Conservation (phyloP, 1,284 basidiomycete species). For the Chalciporus sp. region DNA sequence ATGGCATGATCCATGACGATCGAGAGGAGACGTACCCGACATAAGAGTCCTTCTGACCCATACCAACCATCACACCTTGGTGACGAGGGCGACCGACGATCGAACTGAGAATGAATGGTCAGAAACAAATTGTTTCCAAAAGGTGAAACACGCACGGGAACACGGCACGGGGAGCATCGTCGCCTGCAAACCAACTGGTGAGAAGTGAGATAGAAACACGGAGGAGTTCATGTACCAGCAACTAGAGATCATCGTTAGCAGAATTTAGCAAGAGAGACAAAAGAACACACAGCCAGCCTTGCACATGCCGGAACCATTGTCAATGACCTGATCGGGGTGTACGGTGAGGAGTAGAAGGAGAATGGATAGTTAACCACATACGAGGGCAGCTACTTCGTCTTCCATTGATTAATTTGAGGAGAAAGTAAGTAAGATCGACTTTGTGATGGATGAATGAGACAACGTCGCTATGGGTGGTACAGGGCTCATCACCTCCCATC, state of each 20-base stretch:
- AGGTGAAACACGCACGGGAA: constrained; percentile 54
- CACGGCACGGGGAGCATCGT: constrained; percentile 78
- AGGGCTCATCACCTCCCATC: neutral
- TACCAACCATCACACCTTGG: constrained; percentile 86
- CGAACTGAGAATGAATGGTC: constrained; percentile 47
- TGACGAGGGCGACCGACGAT: constrained; percentile 88
- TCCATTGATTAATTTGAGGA: constrained; percentile 35
- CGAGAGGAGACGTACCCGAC: constrained; percentile 54
- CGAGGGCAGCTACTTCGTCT: constrained; percentile 50
- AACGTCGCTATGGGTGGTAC: neutral
- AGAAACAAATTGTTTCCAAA: constrained; percentile 8
- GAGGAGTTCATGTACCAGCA: constrained; percentile 21
- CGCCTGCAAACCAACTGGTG: constrained; percentile 45
- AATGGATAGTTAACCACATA: constrained; percentile 20
- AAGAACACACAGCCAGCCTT: constrained; percentile 58
- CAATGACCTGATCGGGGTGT: constrained; percentile 47
- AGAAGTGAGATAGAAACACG: neutral
- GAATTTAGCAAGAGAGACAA: neutral
- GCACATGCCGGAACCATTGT: constrained; percentile 74
- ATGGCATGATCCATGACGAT: neutral
- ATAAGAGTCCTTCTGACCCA: constrained; percentile 82
- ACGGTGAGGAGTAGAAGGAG: neutral
- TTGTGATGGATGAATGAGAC: constrained; percentile 15
- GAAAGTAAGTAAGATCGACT: constrained; percentile 19
- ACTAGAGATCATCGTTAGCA: constrained; percentile 21